phyloP scores from a whole-genome alignment of 768 basidiomycete genomes.

The Podaxis rugospora region DNA sequence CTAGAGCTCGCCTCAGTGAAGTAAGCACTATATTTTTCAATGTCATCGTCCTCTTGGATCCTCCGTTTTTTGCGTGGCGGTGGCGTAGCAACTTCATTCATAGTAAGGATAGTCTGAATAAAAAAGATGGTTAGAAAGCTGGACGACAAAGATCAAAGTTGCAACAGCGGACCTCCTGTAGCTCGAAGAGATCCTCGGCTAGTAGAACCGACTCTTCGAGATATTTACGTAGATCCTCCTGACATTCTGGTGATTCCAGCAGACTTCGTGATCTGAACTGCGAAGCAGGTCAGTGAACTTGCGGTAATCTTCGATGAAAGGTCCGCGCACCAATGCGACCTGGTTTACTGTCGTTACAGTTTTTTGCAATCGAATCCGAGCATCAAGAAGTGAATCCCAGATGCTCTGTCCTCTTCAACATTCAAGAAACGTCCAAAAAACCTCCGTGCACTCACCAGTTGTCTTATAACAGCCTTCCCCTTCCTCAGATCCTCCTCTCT shows the following conservation, averaged over 20 bases:
- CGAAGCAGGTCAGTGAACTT: constrained; percentile 11
- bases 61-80: constrained; percentile 59
- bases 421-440: background rate
- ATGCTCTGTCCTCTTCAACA: constrained; percentile 44
- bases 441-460: constrained; percentile 56
- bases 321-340: constrained; percentile 53
- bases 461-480: constrained; percentile 77
- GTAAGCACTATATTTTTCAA: constrained; percentile 28
- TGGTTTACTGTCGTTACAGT: constrained; percentile 58
- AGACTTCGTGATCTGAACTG: constrained; percentile 34
- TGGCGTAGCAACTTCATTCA: constrained; percentile 41
- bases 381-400: constrained; percentile 85
- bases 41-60: constrained; percentile 27
- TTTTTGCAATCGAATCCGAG: constrained; percentile 92
- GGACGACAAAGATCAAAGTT: background rate
- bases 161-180: constrained; percentile 54
- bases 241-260: constrained; percentile 34
- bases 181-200: constrained; percentile 60
- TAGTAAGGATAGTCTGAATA: constrained; percentile 37
- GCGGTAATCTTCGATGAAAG: background rate
- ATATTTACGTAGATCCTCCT: constrained; percentile 44
- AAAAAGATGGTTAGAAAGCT: background rate
- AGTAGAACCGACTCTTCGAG: constrained; percentile 57
- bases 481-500: constrained; percentile 73
- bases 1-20: constrained; percentile 40